Conservation (phyloP, 805 yeast genomes). For the Zygoascus flipseniorum region DNA sequence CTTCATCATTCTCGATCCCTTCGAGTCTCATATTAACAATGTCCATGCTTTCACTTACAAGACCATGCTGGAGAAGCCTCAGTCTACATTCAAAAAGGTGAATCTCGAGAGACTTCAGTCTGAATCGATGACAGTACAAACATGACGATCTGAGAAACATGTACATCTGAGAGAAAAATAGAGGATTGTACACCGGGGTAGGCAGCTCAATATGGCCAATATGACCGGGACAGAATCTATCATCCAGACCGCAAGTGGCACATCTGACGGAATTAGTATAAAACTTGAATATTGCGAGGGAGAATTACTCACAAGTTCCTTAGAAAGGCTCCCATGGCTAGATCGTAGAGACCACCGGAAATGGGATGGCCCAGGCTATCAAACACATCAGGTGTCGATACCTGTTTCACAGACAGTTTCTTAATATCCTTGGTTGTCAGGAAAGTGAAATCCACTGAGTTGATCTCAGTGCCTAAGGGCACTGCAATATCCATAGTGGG, state of each 20-base stretch:
- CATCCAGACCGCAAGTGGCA: constrained; percentile 93
- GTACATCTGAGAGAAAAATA: constrained; percentile 88
- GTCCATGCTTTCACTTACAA: constrained; percentile 66
- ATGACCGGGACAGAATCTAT: constrained; percentile 93
- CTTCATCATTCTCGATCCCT: constrained; percentile 38
- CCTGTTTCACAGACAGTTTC: constrained; percentile 84
- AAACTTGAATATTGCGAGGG: not conserved
- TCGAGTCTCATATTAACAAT: constrained; percentile 50
- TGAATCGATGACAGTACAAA: constrained; percentile 83
- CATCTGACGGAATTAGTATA: constrained; percentile 34
- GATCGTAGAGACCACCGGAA: constrained; percentile 86
- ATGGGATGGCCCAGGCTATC: constrained; percentile 96
- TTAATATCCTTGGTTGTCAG: constrained; percentile 75
- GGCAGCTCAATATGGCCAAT: constrained; percentile 97
- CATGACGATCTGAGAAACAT: constrained; percentile 77
- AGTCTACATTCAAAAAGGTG: constrained; percentile 74
- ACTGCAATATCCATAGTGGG: constrained; percentile 84
- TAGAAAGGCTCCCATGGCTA: constrained; percentile 90
- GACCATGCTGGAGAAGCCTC: constrained; percentile 77
- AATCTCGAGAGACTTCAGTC: constrained; percentile 56
- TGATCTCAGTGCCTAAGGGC: constrained; percentile 92
- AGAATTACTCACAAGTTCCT: constrained; percentile 46
- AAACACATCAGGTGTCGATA: constrained; percentile 91
- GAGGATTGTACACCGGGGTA: constrained; percentile 88
- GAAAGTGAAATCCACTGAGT: constrained; percentile 86